Evolutionary conservation across 495 filamentous ascomycete species (phyloP).

Genomic region (Penicillium malachiteum): DNA sequence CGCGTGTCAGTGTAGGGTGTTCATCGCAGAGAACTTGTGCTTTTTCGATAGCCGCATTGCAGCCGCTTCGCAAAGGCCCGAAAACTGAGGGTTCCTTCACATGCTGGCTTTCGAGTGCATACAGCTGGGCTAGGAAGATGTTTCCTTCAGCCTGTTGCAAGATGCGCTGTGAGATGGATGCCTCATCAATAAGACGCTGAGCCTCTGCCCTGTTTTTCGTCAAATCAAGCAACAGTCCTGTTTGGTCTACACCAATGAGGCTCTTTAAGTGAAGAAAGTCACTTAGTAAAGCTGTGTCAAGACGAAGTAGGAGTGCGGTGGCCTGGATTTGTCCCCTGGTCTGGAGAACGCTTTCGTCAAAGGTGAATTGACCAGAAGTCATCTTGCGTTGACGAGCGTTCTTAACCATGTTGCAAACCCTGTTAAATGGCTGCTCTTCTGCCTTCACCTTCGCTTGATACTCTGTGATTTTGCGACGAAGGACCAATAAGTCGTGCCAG

Average conservation of each 20-base stretch:
- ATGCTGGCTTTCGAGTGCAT: background rate
- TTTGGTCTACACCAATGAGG: background rate
- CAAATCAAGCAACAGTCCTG: background rate
- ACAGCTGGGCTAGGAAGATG: slow-evolving; percentile 3
- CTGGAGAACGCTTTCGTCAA: slow-evolving; percentile 2
- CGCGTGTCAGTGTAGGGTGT: background rate
- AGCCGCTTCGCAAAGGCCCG: background rate
- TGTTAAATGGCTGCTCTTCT: slow-evolving; percentile 4
- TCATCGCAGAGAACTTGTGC: background rate
- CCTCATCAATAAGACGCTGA: background rate
- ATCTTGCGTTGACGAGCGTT: slow-evolving; percentile 1
- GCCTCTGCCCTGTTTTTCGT: background rate
- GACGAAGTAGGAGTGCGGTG: background rate
- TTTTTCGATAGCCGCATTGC: background rate
- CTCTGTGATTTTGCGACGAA: background rate
- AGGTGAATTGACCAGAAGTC: background rate
- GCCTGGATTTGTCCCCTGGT: slow-evolving; percentile 1
- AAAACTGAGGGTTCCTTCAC: background rate
- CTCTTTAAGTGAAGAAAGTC: slow-evolving; percentile 2
- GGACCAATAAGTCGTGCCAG: background rate
- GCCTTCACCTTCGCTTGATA: background rate
- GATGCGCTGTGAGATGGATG: background rate
- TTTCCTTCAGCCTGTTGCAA: background rate
- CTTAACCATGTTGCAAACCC: slow-evolving; percentile 3
- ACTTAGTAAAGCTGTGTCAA: slow-evolving; percentile 4